Base-by-base conservation (phyloP, 2,329 filamentous ascomycete species). In the Blumeriella jaapii region DNA sequence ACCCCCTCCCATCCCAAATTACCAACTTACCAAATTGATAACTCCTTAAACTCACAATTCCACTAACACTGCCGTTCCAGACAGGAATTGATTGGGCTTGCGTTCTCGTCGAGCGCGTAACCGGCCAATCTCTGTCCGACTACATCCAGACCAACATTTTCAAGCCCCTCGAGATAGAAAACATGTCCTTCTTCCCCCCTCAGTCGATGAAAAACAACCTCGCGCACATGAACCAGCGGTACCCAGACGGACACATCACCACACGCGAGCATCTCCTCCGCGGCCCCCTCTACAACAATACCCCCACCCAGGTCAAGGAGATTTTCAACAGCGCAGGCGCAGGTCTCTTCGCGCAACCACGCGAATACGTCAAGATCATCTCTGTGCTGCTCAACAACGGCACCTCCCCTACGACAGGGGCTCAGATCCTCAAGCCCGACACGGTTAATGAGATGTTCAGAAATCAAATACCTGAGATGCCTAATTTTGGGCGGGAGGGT, bases 401-500 rank as follows among this genome's bases (percentile, higher is more conserved):
- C 29, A 68, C 60, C 0, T 74, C 67, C 20, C 71, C 78, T 0
- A 61, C 47, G 0, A 81, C 73, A 0, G 66, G 68, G 1, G 52
- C 54, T 0, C 60, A 62, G 33, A 65, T 83, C 19, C 61, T 83
- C 5, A 58, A 62, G 13, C 60, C 64, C 11, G 59, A 64, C 18
- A 79, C 74, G 0, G 68, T 83, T 0, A 63, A 75, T 9, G 55
- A 68, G 19, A 78, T 82, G 71, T 81, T 75, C 53, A 61, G 60
- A 38, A 81, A 82, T 51, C 74, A 76, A 43, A 67, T 78, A 32
- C 62, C 68, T 0, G 40, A 65, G 1, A 63, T 68, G 30, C 71
- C 72, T 0, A 49, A 75, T 41, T 73, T 70, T 37, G 61, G 61
- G 1, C 60, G 67, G 1, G 57, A 61, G 39, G 47, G 49, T 2